phyloP scores from a whole-genome alignment of 805 yeast genomes.

The Yamadazyma endophytica region DNA sequence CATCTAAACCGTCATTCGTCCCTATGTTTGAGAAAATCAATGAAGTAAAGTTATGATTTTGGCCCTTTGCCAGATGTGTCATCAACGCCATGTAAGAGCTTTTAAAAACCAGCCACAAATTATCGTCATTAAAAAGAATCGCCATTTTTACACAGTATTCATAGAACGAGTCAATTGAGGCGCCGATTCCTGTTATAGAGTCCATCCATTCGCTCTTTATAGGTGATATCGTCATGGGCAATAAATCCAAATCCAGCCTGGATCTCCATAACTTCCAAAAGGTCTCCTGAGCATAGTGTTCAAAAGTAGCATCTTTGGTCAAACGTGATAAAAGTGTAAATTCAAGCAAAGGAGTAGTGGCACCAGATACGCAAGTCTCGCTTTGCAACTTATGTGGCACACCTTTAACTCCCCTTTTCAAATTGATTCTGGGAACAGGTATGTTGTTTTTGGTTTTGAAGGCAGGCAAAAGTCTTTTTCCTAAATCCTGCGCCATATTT shows the following conservation, averaged over 20 bases:
- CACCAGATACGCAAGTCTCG: conserved; percentile 87
- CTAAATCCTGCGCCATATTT: conserved; percentile 69
- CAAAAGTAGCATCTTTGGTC: conserved; percentile 72
- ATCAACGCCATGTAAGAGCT: conserved; percentile 54
- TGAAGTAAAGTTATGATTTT: conserved; percentile 16
- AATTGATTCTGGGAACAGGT: conserved; percentile 78
- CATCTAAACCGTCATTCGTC: conserved; percentile 44
- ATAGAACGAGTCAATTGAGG: conserved; percentile 85
- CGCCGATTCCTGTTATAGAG: conserved; percentile 75
- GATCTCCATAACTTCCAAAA: conserved; percentile 69
- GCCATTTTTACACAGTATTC: conserved; percentile 82
- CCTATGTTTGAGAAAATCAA: conserved; percentile 58
- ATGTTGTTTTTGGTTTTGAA: conserved; percentile 60
- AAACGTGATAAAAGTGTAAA: conserved; percentile 69
- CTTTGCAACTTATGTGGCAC: conserved; percentile 42
- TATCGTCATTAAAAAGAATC: conserved; percentile 61
- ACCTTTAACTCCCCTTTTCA: conserved; percentile 46
- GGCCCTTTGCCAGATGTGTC: conserved; percentile 34
- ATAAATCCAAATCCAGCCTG: conserved; percentile 54
- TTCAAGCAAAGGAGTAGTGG: conserved; percentile 78
- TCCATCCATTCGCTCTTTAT: conserved; percentile 52
- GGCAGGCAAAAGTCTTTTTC: conserved; percentile 64
- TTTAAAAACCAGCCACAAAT: conserved; percentile 52
- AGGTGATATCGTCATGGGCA: conserved; percentile 79
- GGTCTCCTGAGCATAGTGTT: conserved; percentile 54